Percentiles rank a stretch among this genome's conserved stretches.
Conservation (phyloP, 2,329 filamentous ascomycete species). For the Gaeumannomyces tritici region DNA sequence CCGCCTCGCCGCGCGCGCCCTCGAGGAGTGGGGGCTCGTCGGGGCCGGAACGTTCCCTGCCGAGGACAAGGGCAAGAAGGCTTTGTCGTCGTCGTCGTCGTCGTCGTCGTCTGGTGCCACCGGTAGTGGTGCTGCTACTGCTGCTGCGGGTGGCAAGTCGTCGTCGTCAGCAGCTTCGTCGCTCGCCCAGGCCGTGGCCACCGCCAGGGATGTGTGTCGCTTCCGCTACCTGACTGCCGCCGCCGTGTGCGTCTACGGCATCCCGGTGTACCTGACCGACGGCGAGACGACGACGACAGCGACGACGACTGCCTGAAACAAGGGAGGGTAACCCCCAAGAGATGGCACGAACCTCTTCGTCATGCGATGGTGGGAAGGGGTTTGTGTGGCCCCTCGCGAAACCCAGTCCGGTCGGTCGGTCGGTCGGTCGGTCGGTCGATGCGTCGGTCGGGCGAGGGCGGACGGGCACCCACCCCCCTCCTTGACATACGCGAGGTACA, state of each 20-base stretch:
- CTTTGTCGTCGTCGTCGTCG: neutral
- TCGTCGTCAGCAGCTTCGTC: constrained; percentile 28
- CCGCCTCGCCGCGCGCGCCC: constrained; percentile 68
- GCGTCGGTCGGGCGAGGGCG: too few relatives aligned
- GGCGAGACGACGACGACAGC: neutral
- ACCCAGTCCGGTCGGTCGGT: neutral
- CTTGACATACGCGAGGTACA: neutral
- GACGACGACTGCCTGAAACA: neutral
- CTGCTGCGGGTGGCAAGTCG: neutral
- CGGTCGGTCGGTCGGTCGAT: too few relatives aligned
- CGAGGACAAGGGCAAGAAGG: constrained; percentile 13
- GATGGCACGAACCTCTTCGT: too few relatives aligned
- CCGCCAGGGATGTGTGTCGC: constrained; percentile 68
- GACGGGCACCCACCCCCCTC: too few relatives aligned
- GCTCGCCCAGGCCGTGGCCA: constrained; percentile 73
- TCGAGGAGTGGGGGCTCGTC: constrained; percentile 81
- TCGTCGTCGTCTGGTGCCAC: too few relatives aligned
- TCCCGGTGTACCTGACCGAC: constrained; percentile 70
- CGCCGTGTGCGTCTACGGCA: constrained; percentile 87
- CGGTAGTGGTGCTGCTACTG: too few relatives aligned
- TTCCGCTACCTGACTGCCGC: constrained; percentile 89
- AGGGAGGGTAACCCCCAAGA: neutral
- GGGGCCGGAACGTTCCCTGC: constrained; percentile 26
- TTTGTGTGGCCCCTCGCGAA: neutral
- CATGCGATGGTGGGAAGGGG: neutral